Conservation (phyloP, 2,329 filamentous ascomycete genomes). For the Fusarium napiforme region DNA sequence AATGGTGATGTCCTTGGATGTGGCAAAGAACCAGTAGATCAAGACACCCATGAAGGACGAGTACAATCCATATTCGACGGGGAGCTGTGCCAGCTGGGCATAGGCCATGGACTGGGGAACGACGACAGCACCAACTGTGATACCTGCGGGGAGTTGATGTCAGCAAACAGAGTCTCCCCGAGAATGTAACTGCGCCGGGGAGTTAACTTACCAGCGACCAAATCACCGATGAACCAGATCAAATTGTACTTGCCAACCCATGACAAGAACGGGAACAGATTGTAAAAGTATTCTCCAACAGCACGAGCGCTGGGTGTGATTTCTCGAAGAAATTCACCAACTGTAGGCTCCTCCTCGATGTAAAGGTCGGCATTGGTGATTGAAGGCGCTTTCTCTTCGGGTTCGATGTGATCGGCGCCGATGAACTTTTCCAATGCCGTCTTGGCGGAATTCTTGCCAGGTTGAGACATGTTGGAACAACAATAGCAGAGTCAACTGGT, state of each 20-base stretch:
- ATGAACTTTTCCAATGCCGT: conserved; percentile 47
- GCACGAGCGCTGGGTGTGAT: conserved; percentile 49
- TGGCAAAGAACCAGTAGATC: conserved; percentile 98
- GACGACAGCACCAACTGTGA: conserved; percentile 63
- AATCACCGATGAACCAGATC: conserved; percentile 59
- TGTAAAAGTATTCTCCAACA: conserved; percentile 50
- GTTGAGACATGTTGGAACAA: conserved; percentile 28
- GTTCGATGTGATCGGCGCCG: conserved; percentile 48
- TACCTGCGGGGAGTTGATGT: conserved; percentile 43
- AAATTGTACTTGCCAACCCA: conserved; percentile 64
- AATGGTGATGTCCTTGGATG: conserved; percentile 91
- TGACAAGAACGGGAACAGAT: conserved; percentile 60
- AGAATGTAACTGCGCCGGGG: not conserved
- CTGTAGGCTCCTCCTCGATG: conserved; percentile 56
- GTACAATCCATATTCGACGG: conserved; percentile 61
- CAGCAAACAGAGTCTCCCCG: conserved; percentile 26
- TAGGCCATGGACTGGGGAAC: conserved; percentile 68
- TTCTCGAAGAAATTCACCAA: conserved; percentile 55
- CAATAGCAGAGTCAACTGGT: not conserved
- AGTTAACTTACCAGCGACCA: conserved; percentile 54
- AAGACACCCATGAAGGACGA: conserved; percentile 96
- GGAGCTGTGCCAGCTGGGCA: conserved; percentile 59
- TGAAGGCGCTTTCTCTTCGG: conserved; percentile 49
- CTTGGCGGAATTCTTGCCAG: conserved; percentile 38
- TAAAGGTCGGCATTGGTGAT: conserved; percentile 53